These are phyloP conservation scores for Aspergillus funiculosus DNA, from an alignment of 495 filamentous ascomycete species.

Conservation along the genomic window DNA sequence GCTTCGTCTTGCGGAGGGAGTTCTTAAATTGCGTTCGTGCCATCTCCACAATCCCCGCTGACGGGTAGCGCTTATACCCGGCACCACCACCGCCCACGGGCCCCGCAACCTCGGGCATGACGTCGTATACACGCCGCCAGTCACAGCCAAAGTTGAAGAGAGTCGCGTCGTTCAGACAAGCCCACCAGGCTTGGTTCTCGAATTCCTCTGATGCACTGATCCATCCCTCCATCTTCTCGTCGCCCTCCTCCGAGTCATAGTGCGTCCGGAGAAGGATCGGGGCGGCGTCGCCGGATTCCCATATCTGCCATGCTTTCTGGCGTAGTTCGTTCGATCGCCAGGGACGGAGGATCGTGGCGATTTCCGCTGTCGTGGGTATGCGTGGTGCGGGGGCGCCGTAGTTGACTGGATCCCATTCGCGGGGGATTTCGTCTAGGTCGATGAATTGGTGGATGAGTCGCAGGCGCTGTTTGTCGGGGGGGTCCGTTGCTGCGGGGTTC, in stretches of 20 bases:
- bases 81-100: background rate
- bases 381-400: background rate
- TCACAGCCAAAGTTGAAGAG: constrained; percentile 2
- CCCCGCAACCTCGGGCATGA: constrained; percentile 8
- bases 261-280: constrained; percentile 15
- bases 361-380: constrained; percentile 11
- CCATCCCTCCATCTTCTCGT: constrained; percentile 12
- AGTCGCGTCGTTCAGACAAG: constrained; percentile 7
- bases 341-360: constrained; percentile 13
- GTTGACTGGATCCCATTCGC: constrained; percentile 3
- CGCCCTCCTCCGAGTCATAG: constrained; percentile 12
- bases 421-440: constrained; percentile 12
- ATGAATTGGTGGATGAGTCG: constrained; percentile 15
- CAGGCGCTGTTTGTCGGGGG: constrained; percentile 9
- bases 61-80: no score
- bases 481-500: constrained; percentile 7
- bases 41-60: no score
- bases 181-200: constrained; percentile 9
- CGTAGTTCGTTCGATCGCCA: constrained; percentile 14
- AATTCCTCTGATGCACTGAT: constrained; percentile 1
- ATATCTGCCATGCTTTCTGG: constrained; percentile 10
- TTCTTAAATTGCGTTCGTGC: no score
- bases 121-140: constrained; percentile 3
- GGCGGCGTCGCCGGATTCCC: background rate
- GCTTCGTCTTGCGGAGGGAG: no score